Evolutionary conservation across 2,329 filamentous ascomycete genomes (phyloP).

Genomic region (Calonectria pseudoreteaudii): DNA sequence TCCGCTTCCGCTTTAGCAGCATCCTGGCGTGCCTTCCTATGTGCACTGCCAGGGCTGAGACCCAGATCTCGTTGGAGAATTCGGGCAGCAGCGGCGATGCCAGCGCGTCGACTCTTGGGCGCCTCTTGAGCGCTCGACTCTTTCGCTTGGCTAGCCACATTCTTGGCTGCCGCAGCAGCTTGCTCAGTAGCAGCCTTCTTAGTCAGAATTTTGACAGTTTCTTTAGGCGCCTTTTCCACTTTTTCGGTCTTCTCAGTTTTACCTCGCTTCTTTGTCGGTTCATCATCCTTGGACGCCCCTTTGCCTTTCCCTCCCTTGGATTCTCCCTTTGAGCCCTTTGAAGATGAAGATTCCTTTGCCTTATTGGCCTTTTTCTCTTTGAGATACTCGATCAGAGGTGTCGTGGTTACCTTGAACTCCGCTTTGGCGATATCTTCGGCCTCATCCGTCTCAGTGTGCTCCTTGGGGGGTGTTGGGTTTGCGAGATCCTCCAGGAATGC

Average conservation of each 20-base stretch:
- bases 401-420: conserved; percentile 77
- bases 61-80: conserved; percentile 76
- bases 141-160: conserved; percentile 50
- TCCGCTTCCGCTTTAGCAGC: conserved; percentile 67
- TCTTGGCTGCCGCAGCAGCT: conserved; percentile 59
- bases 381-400: conserved; percentile 89
- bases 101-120: conserved; percentile 68
- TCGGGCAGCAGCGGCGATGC: conserved; percentile 73
- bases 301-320: conserved; percentile 63
- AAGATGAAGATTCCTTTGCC: conserved; percentile 63
- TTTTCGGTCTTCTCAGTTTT: conserved; percentile 71
- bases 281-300: conserved; percentile 56
- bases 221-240: conserved; percentile 63
- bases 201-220: conserved; percentile 72
- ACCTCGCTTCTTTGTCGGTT: conserved; percentile 70
- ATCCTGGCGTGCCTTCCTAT: conserved; percentile 70
- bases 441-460: conserved; percentile 55
- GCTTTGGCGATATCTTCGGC: conserved; percentile 58
- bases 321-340: conserved; percentile 66
- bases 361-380: conserved; percentile 91
- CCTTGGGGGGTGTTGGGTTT: conserved; percentile 68
- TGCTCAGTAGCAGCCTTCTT: conserved; percentile 67
- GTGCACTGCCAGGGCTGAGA: conserved; percentile 71
- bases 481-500: conserved; percentile 90
- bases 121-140: conserved; percentile 48